These are phyloP conservation scores for Phytophthora quininea DNA, from an alignment of 352 stramenopile genomes.

Conservation along the genomic window DNA sequence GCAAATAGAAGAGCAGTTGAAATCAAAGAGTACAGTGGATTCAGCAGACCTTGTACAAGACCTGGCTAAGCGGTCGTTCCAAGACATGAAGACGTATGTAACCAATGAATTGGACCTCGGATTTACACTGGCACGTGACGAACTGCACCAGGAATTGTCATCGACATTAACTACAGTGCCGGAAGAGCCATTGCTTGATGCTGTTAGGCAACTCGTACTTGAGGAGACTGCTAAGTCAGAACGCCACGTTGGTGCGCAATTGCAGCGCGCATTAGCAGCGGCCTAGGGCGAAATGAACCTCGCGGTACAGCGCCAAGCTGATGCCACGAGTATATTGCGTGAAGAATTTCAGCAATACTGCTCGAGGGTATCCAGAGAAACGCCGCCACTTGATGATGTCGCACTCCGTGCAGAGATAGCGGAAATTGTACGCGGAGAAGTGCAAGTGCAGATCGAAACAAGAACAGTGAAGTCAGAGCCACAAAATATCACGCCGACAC, in stretches of 20 bases:
- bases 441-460: not conserved
- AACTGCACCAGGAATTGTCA: not conserved
- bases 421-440: not conserved
- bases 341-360: constrained; percentile 1
- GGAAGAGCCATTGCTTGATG: not conserved
- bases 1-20: not conserved
- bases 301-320: not conserved
- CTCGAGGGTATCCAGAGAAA: not conserved
- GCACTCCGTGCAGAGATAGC: not conserved
- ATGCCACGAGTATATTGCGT: not conserved
- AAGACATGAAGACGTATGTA: not conserved
- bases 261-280: not conserved
- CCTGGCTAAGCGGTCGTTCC: not conserved
- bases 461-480: not conserved
- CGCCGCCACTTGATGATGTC: not conserved
- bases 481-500: not conserved
- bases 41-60: not conserved
- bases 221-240: not conserved
- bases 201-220: not conserved
- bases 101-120: not conserved
- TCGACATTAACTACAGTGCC: not conserved
- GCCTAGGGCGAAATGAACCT: not conserved
- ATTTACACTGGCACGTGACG: not conserved
- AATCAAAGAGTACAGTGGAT: not conserved
- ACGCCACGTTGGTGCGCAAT: not conserved